Percentiles rank a stretch among this genome's conserved stretches.
Evolutionary conservation across 2,329 filamentous ascomycete species (phyloP).

Genomic region (Aspergillus brasiliensis): DNA sequence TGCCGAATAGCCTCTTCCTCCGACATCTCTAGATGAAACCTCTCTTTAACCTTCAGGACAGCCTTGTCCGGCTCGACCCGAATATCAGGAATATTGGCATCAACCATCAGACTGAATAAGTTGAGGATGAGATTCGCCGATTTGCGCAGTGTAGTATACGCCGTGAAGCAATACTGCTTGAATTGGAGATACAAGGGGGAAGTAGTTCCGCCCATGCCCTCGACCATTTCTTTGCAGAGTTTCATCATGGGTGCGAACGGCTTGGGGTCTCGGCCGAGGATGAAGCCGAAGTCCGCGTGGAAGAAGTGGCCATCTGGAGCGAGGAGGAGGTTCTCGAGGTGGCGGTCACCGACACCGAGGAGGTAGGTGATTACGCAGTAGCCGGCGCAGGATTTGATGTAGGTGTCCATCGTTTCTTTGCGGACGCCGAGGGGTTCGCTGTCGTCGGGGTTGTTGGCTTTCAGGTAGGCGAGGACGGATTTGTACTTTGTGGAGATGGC

Average conservation of each 20-base stretch:
- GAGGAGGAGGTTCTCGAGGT: slow-evolving; percentile 91
- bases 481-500: slow-evolving; percentile 82
- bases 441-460: slow-evolving; percentile 85
- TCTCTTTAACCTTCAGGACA: slow-evolving; percentile 90
- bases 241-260: slow-evolving; percentile 98
- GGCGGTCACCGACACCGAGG: slow-evolving; percentile 90
- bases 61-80: slow-evolving; percentile 89
- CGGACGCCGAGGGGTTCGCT: slow-evolving; percentile 80
- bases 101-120: slow-evolving; percentile 93
- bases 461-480: slow-evolving; percentile 76
- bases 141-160: slow-evolving; percentile 88
- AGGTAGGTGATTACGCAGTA: slow-evolving; percentile 99
- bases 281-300: slow-evolving; percentile 98
- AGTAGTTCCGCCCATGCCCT: slow-evolving; percentile 88
- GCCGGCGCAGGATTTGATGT: slow-evolving; percentile 91
- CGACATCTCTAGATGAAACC: slow-evolving; percentile 86
- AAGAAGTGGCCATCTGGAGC: slow-evolving; percentile 93
- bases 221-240: slow-evolving; percentile 95
- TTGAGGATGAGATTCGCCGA: slow-evolving; percentile 90
- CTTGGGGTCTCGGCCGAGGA: slow-evolving; percentile 93
- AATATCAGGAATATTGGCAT: slow-evolving; percentile 96
- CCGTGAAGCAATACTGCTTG: slow-evolving; percentile 93
- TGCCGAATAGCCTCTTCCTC: slow-evolving; percentile 90
- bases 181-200: slow-evolving; percentile 85
- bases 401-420: slow-evolving; percentile 91